Evolutionary conservation across 2,329 filamentous ascomycete genomes (phyloP).

Genomic region (Nannizziopsis arthrosporioides): DNA sequence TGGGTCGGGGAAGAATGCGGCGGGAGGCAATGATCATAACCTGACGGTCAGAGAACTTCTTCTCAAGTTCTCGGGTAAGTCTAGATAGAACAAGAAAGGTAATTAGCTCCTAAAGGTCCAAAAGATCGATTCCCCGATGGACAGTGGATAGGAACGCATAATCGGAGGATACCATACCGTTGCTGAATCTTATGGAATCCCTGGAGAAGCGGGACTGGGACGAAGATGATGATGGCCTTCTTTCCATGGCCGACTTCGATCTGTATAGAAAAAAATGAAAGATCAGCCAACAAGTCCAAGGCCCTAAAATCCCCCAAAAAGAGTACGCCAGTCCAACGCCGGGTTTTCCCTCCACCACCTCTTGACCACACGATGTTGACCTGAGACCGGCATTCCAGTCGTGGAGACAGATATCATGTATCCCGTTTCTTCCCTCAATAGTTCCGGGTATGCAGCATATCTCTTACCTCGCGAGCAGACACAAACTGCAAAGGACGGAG

Average conservation of each 20-base stretch:
- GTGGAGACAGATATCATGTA: background rate
- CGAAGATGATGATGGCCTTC: conserved; percentile 99
- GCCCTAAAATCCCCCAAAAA: conserved; percentile 13
- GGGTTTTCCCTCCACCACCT: no score
- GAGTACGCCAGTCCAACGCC: background rate
- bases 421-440: background rate
- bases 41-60: conserved; percentile 99
- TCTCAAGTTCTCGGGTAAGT: conserved; percentile 99
- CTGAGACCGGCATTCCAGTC: background rate
- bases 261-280: conserved; percentile 42
- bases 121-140: background rate
- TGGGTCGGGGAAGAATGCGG: conserved; percentile 96
- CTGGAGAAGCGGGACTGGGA: conserved; percentile 95
- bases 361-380: no score
- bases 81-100: conserved; percentile 36
- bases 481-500: conserved; percentile 98
- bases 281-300: conserved; percentile 21
- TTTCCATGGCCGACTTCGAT: conserved; percentile 99
- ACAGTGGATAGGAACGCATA: background rate
- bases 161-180: conserved; percentile 56
- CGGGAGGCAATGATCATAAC: conserved; percentile 97
- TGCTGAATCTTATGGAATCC: conserved; percentile 99
- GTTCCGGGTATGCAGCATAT: conserved; percentile 4
- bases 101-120: background rate
- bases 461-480: conserved; percentile 94